Conservation (phyloP, 2,329 filamentous ascomycete genomes). For the Colletotrichum sp. region DNA sequence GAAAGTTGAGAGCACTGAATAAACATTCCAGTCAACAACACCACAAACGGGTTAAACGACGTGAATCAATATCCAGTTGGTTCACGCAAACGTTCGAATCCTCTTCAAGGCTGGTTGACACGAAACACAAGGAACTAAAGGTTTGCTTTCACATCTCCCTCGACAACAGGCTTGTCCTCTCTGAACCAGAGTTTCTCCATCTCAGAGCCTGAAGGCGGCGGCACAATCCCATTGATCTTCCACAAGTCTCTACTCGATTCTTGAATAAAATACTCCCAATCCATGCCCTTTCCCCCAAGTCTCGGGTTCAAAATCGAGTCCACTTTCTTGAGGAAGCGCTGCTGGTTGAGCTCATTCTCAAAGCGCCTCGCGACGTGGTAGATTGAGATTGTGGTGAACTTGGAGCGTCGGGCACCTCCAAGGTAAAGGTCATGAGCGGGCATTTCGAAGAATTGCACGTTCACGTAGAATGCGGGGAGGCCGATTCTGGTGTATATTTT, state of each 20-base stretch:
- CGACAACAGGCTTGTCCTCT: constrained; percentile 31
- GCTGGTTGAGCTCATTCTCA: not conserved
- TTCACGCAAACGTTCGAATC: not conserved
- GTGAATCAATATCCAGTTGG: not conserved
- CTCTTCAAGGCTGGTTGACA: not conserved
- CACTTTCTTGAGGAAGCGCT: not conserved
- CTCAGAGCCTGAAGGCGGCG: not conserved
- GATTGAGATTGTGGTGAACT: not conserved
- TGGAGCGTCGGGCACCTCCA: not conserved
- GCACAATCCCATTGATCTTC: not conserved
- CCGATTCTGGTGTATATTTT: not conserved
- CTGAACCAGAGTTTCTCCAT: not conserved
- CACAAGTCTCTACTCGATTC: not conserved
- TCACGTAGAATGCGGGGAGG: not conserved
- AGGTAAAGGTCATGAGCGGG: not conserved
- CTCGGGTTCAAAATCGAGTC: not conserved
- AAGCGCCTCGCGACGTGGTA: not conserved
- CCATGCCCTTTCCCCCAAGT: not conserved
- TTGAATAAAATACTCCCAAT: not conserved
- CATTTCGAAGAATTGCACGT: not conserved
- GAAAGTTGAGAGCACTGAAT: not conserved
- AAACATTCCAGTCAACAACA: not conserved
- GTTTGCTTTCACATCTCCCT: constrained; percentile 39
- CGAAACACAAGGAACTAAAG: not conserved
- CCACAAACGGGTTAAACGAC: not conserved